Conservation (phyloP, 139 green algal species). For the Microglena sp. region DNA sequence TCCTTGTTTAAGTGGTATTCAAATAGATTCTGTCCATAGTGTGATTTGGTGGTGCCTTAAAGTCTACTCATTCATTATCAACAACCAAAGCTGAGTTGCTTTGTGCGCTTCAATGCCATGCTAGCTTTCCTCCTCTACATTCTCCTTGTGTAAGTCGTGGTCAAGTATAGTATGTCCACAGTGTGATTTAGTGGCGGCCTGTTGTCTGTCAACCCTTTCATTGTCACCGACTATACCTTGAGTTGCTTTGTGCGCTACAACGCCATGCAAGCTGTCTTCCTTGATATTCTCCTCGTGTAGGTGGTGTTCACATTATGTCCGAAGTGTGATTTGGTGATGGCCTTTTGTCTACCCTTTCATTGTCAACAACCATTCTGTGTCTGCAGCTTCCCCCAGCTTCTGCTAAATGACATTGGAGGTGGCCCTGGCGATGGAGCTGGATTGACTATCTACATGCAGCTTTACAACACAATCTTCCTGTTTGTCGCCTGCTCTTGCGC, state of each 20-base stretch:
- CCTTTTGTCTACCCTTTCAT: not conserved
- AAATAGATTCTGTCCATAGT: not conserved
- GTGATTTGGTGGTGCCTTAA: no score
- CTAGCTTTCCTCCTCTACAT: constrained; percentile 80
- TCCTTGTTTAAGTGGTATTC: constrained; percentile 57
- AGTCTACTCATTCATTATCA: not conserved
- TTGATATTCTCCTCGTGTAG: not conserved
- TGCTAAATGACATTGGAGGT: constrained; percentile 18
- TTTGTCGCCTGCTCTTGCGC: constrained; percentile 60
- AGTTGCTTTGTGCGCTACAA: constrained; percentile 61
- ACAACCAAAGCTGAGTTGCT: not conserved
- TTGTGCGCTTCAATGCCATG: not conserved
- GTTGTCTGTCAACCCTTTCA: constrained; percentile 5
- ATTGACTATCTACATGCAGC: constrained; percentile 56
- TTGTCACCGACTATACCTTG: constrained; percentile 45
- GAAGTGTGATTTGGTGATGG: not conserved
- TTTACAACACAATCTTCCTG: constrained; percentile 74
- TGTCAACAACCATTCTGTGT: not conserved
- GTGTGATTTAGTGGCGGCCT: no score
- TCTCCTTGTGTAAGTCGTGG: constrained; percentile 56
- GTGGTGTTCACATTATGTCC: not conserved
- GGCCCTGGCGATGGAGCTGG: constrained; percentile 35
- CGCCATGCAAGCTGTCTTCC: constrained; percentile 54
- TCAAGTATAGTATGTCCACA: not conserved
- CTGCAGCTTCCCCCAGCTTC: constrained; percentile 25